Conservation (phyloP, 1,139 yeast genomes). For the Arxiozyma slooffiae region DNA sequence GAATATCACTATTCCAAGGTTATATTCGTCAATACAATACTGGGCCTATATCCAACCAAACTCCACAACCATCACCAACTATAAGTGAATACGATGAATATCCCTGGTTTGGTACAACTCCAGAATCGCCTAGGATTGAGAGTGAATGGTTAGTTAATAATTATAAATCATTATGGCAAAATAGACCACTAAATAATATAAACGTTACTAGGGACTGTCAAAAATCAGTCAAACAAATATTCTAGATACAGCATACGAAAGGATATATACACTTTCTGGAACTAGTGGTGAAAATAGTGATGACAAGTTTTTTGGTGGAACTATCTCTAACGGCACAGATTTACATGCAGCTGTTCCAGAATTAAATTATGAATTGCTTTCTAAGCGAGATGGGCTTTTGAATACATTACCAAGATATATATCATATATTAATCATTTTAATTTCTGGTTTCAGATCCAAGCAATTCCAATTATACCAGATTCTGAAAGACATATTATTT, state of each 20-base stretch:
- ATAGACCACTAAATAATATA: conserved; percentile 14
- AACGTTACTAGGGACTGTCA: conserved; percentile 22
- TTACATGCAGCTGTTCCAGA: conserved; percentile 22
- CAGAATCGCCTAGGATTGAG: conserved; percentile 12
- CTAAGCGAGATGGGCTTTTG: conserved; percentile 5
- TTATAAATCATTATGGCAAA: conserved; percentile 6
- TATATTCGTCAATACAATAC: conserved; percentile 4
- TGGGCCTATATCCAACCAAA: conserved; percentile 8
- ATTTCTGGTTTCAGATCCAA: conserved; percentile 32
- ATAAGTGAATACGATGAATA: conserved; percentile 28
- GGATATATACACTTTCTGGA: conserved; percentile 11
- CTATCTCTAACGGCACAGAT: background rate
- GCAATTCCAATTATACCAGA: conserved; percentile 38
- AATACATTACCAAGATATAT: conserved; percentile 27
- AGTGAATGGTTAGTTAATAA: background rate
- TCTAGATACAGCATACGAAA: conserved; percentile 20
- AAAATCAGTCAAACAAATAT: conserved; percentile 15
- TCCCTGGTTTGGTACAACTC: conserved; percentile 27
- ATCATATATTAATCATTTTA: conserved; percentile 21
- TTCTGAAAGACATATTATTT: conserved; percentile 42
- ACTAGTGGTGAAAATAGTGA: conserved; percentile 5
- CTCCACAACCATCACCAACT: conserved; percentile 29
- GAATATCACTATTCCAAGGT: conserved; percentile 20
- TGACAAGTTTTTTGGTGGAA: background rate
- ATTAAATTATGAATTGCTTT: conserved; percentile 11